Evolutionary conservation across 1,284 basidiomycete species (phyloP), one percentile per base, ranked within the genome.

Genomic region (Naganishia sp.): DNA sequence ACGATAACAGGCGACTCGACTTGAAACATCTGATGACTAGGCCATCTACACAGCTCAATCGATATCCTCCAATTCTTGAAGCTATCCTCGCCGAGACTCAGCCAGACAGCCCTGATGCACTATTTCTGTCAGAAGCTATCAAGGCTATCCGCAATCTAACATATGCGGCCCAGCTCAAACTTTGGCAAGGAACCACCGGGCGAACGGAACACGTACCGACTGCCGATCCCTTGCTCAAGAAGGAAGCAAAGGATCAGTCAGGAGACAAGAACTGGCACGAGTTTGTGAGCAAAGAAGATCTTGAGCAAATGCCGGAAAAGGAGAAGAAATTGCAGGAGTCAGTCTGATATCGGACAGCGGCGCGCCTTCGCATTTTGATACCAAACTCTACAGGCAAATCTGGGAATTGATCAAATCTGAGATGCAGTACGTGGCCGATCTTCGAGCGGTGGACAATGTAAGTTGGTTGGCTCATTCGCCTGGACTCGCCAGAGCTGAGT

Each of bases 331-430:
- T 93, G 21, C 95, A 99, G 78, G 87, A 89, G 90, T 92, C 76
- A 79, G 90, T 83, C 1, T 3, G 6, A 6, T 16, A 46, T 48
- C 28, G 28, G 23, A 11, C 11, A 13, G 10, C 10, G 18, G 9
- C 33, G 21, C 5, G 25, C 25, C 16, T 36, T 65, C 63, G 25
- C 55, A 52, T 25, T 6, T 59, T 59, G 66, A 56, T 23, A 4
- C 44, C 60, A 33, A 61, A 55, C 56, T 15, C 6, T 54, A 18
- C 23, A 93, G 91, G 49, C 87, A 90, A 71, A 94, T 98, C 56
- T 95, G 94, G 74, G 95, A 99, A 79, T 82, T 98, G 55, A 95
- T 99, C 75, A 90, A 94, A 74, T 90, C 90, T 66, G 95, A 99
- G 80, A 94, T 95, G 88, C 86, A 88, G 60, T 98, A 97, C 76